Conservation (phyloP, 202 grass and related monocot genomes). For the Schoenoplectus tabernaemontani region DNA sequence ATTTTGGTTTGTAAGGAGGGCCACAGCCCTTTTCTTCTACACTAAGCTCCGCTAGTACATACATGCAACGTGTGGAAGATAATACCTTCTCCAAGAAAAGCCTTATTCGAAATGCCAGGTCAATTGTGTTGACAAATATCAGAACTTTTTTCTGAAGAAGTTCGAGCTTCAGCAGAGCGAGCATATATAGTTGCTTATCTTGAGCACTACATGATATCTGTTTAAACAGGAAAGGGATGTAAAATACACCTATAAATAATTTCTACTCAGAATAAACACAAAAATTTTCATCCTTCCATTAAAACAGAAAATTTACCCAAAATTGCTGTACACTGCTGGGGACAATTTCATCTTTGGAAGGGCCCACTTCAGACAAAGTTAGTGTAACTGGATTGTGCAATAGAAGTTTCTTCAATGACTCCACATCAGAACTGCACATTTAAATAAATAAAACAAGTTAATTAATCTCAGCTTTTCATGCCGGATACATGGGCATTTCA, state of each 20-base stretch:
- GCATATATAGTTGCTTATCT: constrained; percentile 83
- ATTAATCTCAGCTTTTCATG: not conserved
- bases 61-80: constrained; percentile 11
- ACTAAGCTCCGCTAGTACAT: no score
- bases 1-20: no score
- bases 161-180: constrained; percentile 71
- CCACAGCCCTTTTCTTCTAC: no score
- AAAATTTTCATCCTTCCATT: constrained; percentile 7
- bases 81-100: constrained; percentile 88
- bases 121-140: constrained; percentile 95
- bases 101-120: constrained; percentile 81
- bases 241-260: constrained; percentile 4
- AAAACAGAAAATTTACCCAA: constrained; percentile 36
- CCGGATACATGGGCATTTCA: not conserved
- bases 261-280: not conserved
- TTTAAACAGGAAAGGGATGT: not conserved
- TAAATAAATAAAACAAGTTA: not conserved
- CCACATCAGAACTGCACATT: constrained; percentile 58
- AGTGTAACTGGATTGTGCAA: constrained; percentile 83
- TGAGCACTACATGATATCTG: constrained; percentile 71
- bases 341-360: constrained; percentile 58
- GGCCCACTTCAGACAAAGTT: constrained; percentile 70
- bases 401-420: constrained; percentile 85
- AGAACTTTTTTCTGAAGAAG: constrained; percentile 93
- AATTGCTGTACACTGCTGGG: constrained; percentile 85